Evolutionary conservation across 2,329 filamentous ascomycete genomes (phyloP).

Genomic region (Xylariales sp.): DNA sequence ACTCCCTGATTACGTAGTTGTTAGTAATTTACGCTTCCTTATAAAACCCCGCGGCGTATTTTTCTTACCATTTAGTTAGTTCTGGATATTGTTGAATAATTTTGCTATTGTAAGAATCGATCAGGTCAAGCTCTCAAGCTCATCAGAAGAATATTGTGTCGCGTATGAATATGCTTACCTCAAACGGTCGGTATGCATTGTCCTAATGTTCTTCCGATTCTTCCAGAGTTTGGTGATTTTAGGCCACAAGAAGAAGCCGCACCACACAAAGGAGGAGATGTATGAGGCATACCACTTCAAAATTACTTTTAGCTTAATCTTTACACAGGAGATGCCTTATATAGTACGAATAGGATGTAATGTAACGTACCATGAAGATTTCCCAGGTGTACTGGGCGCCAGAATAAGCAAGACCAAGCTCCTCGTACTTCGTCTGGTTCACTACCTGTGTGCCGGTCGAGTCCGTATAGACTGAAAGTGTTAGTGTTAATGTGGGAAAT

Average conservation of each 20-base stretch:
- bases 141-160: background rate
- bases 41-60: background rate
- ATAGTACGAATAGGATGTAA: background rate
- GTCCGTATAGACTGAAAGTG: slow-evolving; percentile 2
- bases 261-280: slow-evolving; percentile 55
- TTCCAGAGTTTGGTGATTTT: slow-evolving; percentile 5
- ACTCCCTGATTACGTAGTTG: background rate
- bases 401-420: slow-evolving; percentile 52
- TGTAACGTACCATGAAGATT: slow-evolving; percentile 34
- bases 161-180: background rate
- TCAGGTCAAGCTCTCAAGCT: background rate
- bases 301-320: background rate
- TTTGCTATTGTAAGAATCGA: background rate
- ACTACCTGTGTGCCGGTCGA: slow-evolving; percentile 1
- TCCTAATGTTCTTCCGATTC: background rate
- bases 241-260: slow-evolving; percentile 29
- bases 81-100: slow-evolving; percentile 5
- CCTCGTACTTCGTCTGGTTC: slow-evolving; percentile 42
- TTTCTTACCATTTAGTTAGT: slow-evolving; percentile 1
- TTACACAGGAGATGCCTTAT: background rate
- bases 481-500: background rate
- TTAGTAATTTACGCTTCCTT: background rate
- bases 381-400: slow-evolving; percentile 53
- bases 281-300: slow-evolving; percentile 46
- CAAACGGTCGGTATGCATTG: slow-evolving; percentile 2